Percentiles rank a stretch among this genome's conserved stretches.
Conservation (phyloP, 2,329 filamentous ascomycete species). For the Talaromyces funiculosus region DNA sequence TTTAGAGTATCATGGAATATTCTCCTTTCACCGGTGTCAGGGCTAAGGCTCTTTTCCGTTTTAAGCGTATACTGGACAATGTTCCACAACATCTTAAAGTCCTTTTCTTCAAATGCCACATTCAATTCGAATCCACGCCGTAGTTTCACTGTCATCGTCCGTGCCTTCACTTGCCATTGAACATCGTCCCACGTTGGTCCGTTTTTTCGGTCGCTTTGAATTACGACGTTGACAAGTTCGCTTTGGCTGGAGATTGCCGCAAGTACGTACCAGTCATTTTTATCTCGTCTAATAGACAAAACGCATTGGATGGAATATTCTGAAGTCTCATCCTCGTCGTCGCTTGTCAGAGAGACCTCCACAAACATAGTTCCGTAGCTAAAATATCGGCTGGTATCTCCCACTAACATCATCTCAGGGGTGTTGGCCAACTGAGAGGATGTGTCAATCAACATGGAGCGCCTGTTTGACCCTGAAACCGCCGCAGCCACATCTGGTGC, state of each 20-base stretch:
- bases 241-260: slow-evolving; percentile 75
- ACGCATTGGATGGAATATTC: slow-evolving; percentile 66
- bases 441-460: slow-evolving; percentile 43
- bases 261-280: slow-evolving; percentile 63
- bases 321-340: slow-evolving; percentile 63
- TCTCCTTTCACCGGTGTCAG: slow-evolving; percentile 62
- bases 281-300: slow-evolving; percentile 67
- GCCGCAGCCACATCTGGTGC: slow-evolving; percentile 66
- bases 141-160: slow-evolving; percentile 62
- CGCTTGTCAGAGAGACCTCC: slow-evolving; percentile 63
- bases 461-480: slow-evolving; percentile 54
- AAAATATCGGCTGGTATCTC: slow-evolving; percentile 68
- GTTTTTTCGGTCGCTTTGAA: slow-evolving; percentile 62
- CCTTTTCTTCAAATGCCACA: slow-evolving; percentile 66
- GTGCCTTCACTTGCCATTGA: slow-evolving; percentile 66
- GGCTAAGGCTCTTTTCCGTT: slow-evolving; percentile 65
- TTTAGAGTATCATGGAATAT: slow-evolving; percentile 65
- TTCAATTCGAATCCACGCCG: slow-evolving; percentile 70
- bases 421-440: slow-evolving; percentile 46
- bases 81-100: slow-evolving; percentile 72
- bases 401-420: slow-evolving; percentile 66
- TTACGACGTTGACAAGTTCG: slow-evolving; percentile 66
- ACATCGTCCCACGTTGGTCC: slow-evolving; percentile 78
- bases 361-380: slow-evolving; percentile 74
- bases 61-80: slow-evolving; percentile 81